Evolutionary conservation across 352 stramenopile species (phyloP), one percentile per base, ranked within the genome.

Genomic region (Globisporangium cystogenes): DNA sequence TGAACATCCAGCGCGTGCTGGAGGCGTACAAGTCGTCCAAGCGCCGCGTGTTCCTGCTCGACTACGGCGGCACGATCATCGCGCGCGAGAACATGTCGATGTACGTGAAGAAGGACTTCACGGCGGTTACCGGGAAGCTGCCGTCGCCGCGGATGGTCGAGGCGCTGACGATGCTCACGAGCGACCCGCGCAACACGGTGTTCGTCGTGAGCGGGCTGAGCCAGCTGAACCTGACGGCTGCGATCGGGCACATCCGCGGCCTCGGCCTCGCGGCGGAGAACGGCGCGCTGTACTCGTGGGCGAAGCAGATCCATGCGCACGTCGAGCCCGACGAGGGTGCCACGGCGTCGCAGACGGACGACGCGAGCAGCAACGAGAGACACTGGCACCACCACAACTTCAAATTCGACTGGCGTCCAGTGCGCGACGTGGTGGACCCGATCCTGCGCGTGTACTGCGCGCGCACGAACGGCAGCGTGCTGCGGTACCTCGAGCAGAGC

Each of bases 11-110:
- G 40, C 76, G 81, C 18, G 74, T 98, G 26, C 76, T 93, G 49
- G 67, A 87, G 23, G 90, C 91, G 2, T 98, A 97, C 57, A 64
- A 86, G 33, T 69, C 73, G 20, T 88, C 90, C 4, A 77, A 71
- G 24, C 85, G 88, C 40, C 83, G 96, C 52, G 88, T 99, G 4
- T 97, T 99, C 48, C 63, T 99, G 33, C 72, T 99, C 37, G 97
- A 99, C 65, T 99, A 99, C 59, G 97, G 97, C 57, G 96, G 96
- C 15, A 99, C 96, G 1, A 90, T 99, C 48, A 93, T 99, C 41
- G 72, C 73, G 23, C 75, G 81, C 24, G 76, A 92, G 54, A 93
- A 93, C 57, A 93, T 92, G 59, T 90, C 89, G 46, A 98, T 98
- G 76, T 98, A 98, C 62, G 74, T 98, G 21, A 98, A 98, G 70